These are phyloP conservation scores for Deinandra increscens DNA, from an alignment of 129 eudicot species.

Conservation along the genomic window DNA sequence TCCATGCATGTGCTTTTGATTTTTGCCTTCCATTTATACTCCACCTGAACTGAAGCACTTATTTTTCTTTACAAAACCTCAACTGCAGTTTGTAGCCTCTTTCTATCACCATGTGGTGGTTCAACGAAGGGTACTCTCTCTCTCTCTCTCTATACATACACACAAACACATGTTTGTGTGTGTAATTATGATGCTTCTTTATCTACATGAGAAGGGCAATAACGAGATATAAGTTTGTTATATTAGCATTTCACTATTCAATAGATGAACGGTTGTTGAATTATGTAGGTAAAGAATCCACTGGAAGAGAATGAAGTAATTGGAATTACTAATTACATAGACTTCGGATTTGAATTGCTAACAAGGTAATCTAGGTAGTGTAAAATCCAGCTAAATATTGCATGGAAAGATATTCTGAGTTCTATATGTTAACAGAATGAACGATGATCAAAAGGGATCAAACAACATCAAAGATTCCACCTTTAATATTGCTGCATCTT, in stretches of 20 bases:
- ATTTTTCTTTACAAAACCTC: conserved; percentile 9
- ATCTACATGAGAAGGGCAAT: background rate
- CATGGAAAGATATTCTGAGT: conserved; percentile 9
- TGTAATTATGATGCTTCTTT: background rate
- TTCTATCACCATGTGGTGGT: conserved; percentile 92
- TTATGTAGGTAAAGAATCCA: conserved; percentile 70
- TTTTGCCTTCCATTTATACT: conserved; percentile 20
- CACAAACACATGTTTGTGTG: background rate
- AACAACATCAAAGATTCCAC: conserved; percentile 62
- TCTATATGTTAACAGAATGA: conserved; percentile 42
- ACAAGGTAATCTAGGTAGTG: conserved; percentile 53
- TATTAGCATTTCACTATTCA: background rate
- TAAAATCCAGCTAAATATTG: background rate
- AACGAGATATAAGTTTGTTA: background rate
- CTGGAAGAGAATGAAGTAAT: conserved; percentile 69
- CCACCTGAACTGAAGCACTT: conserved; percentile 5
- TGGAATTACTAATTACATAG: conserved; percentile 87
- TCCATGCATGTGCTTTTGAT: background rate
- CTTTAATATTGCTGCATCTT: conserved; percentile 91
- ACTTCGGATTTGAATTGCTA: conserved; percentile 81
- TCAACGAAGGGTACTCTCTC: conserved; percentile 76
- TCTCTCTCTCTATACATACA: conserved; percentile 13
- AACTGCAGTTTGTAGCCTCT: conserved; percentile 86
- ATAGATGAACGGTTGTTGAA: background rate
- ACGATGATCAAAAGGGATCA: conserved; percentile 39